Base-by-base conservation (phyloP, 2,329 filamentous ascomycete species). In the Pseudonectria buxi region DNA sequence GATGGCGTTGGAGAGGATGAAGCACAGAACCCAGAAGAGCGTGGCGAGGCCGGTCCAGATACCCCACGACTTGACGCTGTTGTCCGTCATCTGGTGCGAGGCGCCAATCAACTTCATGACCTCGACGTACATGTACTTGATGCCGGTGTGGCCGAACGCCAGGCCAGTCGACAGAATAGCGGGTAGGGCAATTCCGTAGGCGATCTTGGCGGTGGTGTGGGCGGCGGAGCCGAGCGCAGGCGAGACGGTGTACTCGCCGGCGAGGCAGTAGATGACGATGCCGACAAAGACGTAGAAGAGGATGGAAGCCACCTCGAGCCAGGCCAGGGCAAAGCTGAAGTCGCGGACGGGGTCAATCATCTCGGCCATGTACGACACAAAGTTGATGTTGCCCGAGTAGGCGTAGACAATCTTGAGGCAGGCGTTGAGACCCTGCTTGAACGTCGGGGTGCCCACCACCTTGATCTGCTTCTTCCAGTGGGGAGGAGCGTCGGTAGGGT, bases 341-440 rank as follows among this genome's bases (percentile, higher is more conserved):
- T 60, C 56, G 14, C 42, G 44, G 30, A 54, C 50, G 5, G 55
- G 57, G 35, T 59, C 53, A 33, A 54, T 47, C 57, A 60, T 58
- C 50, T 60, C 57, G 14, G 55, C 55, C 54, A 59, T 58, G 36
- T 58, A 57, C 1, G 47, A 49, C 25, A 67, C 57, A 29, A 59
- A 60, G 37, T 55, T 58, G 32, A 60, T 58, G 44, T 63, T 60
- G 12, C 59, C 60, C 6, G 58, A 59, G 43, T 58, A 62, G 22
- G 59, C 56, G 39, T 59, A 62, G 44, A 49, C 53, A 30, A 62
- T 52, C 41, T 58, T 56, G 37, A 61, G 53, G 33, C 55, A 59
- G 3, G 55, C 50, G 35, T 49, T 56, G 37, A 61, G 45, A 7
- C 55, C 58, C 13, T 56, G 47, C 9, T 49, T 46, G 39, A 62